These are phyloP conservation scores for Hanseniaspora uvarum DNA, from an alignment of 1,139 yeast genomes.

Conservation along the genomic window DNA sequence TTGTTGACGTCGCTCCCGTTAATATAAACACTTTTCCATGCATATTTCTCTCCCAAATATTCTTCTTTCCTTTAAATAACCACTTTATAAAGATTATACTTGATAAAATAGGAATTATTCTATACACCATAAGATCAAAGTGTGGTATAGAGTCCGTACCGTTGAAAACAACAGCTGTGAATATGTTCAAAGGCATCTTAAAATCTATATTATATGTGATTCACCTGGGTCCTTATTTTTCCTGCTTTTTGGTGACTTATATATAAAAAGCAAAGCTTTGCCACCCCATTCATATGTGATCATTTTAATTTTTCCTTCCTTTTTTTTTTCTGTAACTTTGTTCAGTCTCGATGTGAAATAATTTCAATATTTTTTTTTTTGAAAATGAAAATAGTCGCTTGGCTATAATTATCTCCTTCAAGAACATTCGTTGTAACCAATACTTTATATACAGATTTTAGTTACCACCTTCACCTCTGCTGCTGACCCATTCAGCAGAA, in stretches of 20 bases:
- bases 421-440: neutral
- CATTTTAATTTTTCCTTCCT: neutral
- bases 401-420: neutral
- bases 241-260: conserved; percentile 2
- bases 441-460: neutral
- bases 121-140: conserved; percentile 44
- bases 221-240: too few relatives aligned
- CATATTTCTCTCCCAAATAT: conserved; percentile 84
- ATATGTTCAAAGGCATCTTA: conserved; percentile 71
- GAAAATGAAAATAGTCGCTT: neutral
- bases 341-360: neutral
- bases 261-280: neutral
- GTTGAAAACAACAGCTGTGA: conserved; percentile 53
- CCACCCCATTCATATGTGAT: neutral
- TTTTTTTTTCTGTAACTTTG: neutral
- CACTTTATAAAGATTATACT: conserved; percentile 47
- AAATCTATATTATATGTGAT: too few relatives aligned
- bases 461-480: conserved; percentile 67
- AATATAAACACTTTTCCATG: conserved; percentile 81
- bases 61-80: conserved; percentile 65
- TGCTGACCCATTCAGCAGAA: conserved; percentile 56
- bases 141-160: conserved; percentile 72
- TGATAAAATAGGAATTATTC: conserved; percentile 44
- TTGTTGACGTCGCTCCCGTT: conserved; percentile 71
- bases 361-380: neutral